Percentiles rank a stretch among this genome's conserved stretches.
phyloP scores from a whole-genome alignment of 345 rosid genomes.

The Citrus reticulata region DNA sequence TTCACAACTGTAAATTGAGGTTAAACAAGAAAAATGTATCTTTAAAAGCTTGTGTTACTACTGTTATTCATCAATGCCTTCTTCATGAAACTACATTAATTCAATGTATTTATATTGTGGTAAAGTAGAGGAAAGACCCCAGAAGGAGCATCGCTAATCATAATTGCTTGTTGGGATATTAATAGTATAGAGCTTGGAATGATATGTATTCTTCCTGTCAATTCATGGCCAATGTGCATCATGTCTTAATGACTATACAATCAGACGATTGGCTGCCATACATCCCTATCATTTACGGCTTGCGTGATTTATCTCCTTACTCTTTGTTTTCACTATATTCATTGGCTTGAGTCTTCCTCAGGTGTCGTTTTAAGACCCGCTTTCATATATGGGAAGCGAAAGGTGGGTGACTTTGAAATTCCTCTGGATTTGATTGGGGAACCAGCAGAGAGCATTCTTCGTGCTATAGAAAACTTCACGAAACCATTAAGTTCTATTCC shows the following conservation, averaged over 20 bases:
- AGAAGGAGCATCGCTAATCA: neutral
- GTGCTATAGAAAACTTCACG: conserved; percentile 51
- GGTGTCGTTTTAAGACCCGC: conserved; percentile 89
- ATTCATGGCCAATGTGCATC: neutral
- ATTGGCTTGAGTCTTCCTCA: conserved; percentile 23
- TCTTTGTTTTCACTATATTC: neutral
- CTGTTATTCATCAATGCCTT: neutral
- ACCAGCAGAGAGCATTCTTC: conserved; percentile 60
- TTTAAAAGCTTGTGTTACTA: neutral
- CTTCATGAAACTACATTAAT: neutral
- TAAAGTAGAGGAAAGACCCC: neutral
- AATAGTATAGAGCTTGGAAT: neutral
- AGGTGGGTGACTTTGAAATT: conserved; percentile 68
- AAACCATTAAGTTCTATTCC: conserved; percentile 70
- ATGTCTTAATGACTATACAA: neutral
- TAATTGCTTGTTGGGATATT: neutral
- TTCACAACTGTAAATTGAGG: neutral
- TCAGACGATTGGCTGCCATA: neutral
- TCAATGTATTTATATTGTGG: neutral
- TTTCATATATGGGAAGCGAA: conserved; percentile 77
- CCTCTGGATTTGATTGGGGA: conserved; percentile 79
- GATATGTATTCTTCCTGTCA: neutral
- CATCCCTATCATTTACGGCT: neutral
- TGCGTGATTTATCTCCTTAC: neutral
- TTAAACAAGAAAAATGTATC: neutral